phyloP scores from a whole-genome alignment of 2,329 filamentous ascomycete genomes.

The Cryoendolithus antarcticus region DNA sequence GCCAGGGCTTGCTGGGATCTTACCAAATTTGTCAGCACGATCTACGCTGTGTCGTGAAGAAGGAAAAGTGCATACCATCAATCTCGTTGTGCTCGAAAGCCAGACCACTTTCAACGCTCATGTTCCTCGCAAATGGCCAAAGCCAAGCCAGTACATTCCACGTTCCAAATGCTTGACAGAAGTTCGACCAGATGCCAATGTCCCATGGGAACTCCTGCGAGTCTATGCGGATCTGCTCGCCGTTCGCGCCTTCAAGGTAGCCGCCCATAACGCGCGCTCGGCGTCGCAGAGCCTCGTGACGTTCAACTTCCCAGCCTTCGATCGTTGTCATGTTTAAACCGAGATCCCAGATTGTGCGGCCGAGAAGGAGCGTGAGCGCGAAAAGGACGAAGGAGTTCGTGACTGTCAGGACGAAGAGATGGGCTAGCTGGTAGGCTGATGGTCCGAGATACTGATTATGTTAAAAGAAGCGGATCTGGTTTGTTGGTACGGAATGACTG shows the following conservation, averaged over 20 bases:
- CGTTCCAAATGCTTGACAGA: conserved; percentile 64
- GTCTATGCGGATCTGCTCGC: conserved; percentile 41
- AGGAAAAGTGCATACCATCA: conserved; percentile 39
- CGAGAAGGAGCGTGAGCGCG: conserved; percentile 51
- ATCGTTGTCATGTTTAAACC: conserved; percentile 66
- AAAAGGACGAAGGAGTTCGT: conserved; percentile 48
- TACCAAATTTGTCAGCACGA: conserved; percentile 20
- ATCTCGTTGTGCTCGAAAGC: conserved; percentile 65
- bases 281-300: conserved; percentile 33
- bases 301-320: conserved; percentile 57
- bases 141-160: conserved; percentile 56
- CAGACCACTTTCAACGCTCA: conserved; percentile 39
- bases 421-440: conserved; percentile 43
- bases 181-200: conserved; percentile 60
- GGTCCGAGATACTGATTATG: conserved; percentile 54
- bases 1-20: conserved; percentile 31
- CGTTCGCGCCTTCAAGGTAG: conserved; percentile 44
- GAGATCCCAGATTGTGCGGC: conserved; percentile 50
- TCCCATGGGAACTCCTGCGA: conserved; percentile 74
- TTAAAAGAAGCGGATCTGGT: neutral
- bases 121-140: conserved; percentile 49
- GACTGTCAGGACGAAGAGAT: conserved; percentile 49
- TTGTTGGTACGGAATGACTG: conserved; percentile 16
- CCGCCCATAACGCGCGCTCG: conserved; percentile 41
- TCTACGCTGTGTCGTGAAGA: neutral